Conservation (phyloP, 306 rosid genomes). For the Alnus glutinosa region DNA sequence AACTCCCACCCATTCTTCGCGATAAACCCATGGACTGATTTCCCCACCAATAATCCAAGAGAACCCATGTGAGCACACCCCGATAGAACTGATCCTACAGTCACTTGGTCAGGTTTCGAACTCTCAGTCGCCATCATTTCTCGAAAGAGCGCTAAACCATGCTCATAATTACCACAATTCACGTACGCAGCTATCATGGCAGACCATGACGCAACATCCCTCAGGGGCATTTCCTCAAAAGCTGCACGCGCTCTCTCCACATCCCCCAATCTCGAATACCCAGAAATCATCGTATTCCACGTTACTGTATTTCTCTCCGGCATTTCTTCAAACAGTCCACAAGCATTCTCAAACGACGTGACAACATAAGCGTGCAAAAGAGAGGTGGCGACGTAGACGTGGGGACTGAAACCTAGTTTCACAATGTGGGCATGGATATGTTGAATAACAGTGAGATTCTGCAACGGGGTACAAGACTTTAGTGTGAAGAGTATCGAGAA, state of each 20-base stretch:
- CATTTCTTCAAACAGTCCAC: slow-evolving; percentile 62
- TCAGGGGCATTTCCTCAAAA: slow-evolving; percentile 48
- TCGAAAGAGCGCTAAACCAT: slow-evolving; percentile 46
- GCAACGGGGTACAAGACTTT: slow-evolving; percentile 51
- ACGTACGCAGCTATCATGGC: slow-evolving; percentile 54
- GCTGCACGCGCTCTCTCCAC: slow-evolving; percentile 33
- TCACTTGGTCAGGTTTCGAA: slow-evolving; percentile 38
- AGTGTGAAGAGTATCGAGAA: slow-evolving; percentile 56
- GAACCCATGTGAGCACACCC: slow-evolving; percentile 54
- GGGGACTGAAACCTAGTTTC: slow-evolving; percentile 55
- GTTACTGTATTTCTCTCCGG: slow-evolving; percentile 47
- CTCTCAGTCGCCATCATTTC: slow-evolving; percentile 49
- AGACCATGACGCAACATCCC: slow-evolving; percentile 53
- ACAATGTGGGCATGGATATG: slow-evolving; percentile 61
- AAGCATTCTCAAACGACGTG: slow-evolving; percentile 39
- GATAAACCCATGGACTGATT: slow-evolving; percentile 63
- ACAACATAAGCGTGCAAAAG: slow-evolving; percentile 35
- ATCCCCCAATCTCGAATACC: slow-evolving; percentile 47
- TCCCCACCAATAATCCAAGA: slow-evolving; percentile 51
- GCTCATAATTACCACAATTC: slow-evolving; percentile 18
- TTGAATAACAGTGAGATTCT: slow-evolving; percentile 25
- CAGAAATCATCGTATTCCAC: slow-evolving; percentile 64
- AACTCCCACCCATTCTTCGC: slow-evolving; percentile 55
- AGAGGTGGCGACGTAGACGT: slow-evolving; percentile 47
- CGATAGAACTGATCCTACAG: slow-evolving; percentile 39